Conservation (phyloP, 352 stramenopile species). For the Phytophthora hybrid region DNA sequence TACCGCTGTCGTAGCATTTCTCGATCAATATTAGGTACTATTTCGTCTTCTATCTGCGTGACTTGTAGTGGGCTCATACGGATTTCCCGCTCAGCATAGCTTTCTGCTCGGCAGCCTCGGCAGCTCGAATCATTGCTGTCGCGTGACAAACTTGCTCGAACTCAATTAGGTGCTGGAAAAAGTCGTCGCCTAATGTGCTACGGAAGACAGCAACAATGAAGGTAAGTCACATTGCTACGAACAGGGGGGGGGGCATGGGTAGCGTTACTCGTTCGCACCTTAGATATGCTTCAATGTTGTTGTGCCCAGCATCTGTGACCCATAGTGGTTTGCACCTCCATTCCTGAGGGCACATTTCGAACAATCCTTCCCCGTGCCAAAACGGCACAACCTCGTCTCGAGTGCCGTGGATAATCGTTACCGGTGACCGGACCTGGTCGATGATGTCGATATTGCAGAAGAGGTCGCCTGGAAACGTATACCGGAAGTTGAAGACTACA, state of each 20-base stretch:
- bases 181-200: conserved; percentile 75
- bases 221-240: conserved; percentile 11
- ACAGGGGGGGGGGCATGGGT: not conserved
- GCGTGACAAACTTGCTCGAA: conserved; percentile 83
- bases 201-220: conserved; percentile 7
- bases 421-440: conserved; percentile 90
- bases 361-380: conserved; percentile 96
- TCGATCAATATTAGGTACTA: conserved; percentile 47
- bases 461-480: conserved; percentile 96
- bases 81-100: conserved; percentile 36
- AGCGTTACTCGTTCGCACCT: conserved; percentile 47
- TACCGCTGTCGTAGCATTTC: conserved; percentile 12
- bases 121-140: conserved; percentile 56
- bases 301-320: conserved; percentile 97
- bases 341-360: conserved; percentile 91
- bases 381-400: conserved; percentile 99
- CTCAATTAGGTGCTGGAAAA: conserved; percentile 83
- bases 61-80: conserved; percentile 29
- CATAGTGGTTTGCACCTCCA: conserved; percentile 98
- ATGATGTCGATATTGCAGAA: conserved; percentile 98
- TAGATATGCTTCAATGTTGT: conserved; percentile 98
- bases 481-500: conserved; percentile 99
- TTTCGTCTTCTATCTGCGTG: conserved; percentile 48
- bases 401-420: conserved; percentile 99
- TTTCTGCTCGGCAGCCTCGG: conserved; percentile 49